These are phyloP conservation scores for Didymella segeticola DNA, from an alignment of 2,329 filamentous ascomycete genomes.

Conservation along the genomic window DNA sequence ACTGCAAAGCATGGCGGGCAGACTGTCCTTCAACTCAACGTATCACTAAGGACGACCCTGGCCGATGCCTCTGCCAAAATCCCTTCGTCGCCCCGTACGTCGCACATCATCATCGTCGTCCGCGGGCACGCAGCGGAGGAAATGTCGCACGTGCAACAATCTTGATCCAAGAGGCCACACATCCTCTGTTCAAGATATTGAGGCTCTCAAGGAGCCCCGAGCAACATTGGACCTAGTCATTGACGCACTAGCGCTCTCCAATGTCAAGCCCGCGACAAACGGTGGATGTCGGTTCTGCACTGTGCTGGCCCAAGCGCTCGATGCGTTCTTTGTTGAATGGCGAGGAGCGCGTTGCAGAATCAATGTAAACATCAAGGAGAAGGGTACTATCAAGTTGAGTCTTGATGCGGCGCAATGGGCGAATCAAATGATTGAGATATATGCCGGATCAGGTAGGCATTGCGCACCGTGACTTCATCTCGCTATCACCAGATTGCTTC, in stretches of 20 bases:
- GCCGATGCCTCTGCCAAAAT: constrained; percentile 35
- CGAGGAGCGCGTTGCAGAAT: constrained; percentile 29
- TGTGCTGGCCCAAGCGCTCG: constrained; percentile 35
- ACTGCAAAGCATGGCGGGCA: neutral
- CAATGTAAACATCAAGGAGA: constrained; percentile 36
- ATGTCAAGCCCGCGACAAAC: constrained; percentile 20
- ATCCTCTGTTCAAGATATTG: constrained; percentile 29
- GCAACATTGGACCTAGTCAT: constrained; percentile 34
- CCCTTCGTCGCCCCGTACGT: constrained; percentile 28
- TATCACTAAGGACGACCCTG: neutral
- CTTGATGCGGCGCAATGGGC: constrained; percentile 34
- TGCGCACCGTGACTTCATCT: neutral
- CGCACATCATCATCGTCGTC: constrained; percentile 17
- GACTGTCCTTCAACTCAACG: neutral
- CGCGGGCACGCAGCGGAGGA: constrained; percentile 24
- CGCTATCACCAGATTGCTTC: neutral
- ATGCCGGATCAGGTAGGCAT: constrained; percentile 36
- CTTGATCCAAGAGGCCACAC: constrained; percentile 38
- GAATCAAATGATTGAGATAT: constrained; percentile 36
- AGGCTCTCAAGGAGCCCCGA: constrained; percentile 24
- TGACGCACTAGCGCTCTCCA: constrained; percentile 33
- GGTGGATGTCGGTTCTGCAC: constrained; percentile 40
- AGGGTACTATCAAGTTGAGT: constrained; percentile 33
- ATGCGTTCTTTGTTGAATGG: constrained; percentile 39
- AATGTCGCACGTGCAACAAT: constrained; percentile 39